These are phyloP conservation scores for Geotrichum macrosporum DNA, from an alignment of 1,139 yeast species.

Conservation along the genomic window DNA sequence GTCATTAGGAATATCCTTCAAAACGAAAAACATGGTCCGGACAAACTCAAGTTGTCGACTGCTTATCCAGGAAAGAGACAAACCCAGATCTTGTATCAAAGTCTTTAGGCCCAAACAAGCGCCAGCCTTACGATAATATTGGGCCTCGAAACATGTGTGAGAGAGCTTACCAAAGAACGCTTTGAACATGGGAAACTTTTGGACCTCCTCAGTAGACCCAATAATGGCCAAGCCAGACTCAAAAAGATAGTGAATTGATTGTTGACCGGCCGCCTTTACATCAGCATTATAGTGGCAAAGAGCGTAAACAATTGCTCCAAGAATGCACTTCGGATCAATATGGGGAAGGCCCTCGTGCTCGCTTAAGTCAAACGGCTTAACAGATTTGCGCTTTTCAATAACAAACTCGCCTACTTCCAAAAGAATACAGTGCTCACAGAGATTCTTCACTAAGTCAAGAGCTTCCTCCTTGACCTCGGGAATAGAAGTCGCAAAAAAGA, in stretches of 20 bases:
- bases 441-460: constrained; percentile 51
- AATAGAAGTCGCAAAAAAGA: constrained; percentile 71
- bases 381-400: constrained; percentile 63
- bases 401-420: constrained; percentile 72
- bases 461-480: constrained; percentile 75
- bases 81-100: constrained; percentile 60
- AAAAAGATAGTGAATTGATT: constrained; percentile 59
- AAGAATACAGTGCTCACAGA: constrained; percentile 76
- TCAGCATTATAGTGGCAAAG: constrained; percentile 70
- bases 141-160: constrained; percentile 88
- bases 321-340: constrained; percentile 64
- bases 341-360: constrained; percentile 75
- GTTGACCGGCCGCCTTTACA: constrained; percentile 68
- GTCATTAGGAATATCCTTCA: constrained; percentile 85
- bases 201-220: constrained; percentile 61
- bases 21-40: constrained; percentile 80
- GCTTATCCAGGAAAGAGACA: constrained; percentile 71
- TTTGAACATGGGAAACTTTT: constrained; percentile 69
- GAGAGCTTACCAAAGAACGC: constrained; percentile 76
- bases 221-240: constrained; percentile 61
- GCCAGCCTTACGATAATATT: constrained; percentile 78
- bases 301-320: constrained; percentile 74
- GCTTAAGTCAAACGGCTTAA: constrained; percentile 66
- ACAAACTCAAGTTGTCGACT: constrained; percentile 77
- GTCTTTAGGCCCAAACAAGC: constrained; percentile 81